These are phyloP conservation scores for Panicum virgatum DNA, from an alignment of 202 grass and related monocot genomes.

Conservation along the genomic window DNA sequence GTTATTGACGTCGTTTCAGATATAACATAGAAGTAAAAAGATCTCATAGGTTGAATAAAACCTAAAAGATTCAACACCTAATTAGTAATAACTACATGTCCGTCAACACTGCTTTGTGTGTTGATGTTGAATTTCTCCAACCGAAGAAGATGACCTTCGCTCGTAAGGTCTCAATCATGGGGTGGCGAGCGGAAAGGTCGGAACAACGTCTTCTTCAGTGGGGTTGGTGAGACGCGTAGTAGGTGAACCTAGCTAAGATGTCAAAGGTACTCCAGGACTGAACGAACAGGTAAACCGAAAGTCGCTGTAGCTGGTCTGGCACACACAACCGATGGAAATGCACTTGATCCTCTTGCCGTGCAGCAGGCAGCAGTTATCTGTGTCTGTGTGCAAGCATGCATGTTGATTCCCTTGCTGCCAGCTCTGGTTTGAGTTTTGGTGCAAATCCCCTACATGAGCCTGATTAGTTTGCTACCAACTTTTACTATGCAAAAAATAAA, in stretches of 20 bases:
- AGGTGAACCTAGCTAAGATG: constrained; percentile 24
- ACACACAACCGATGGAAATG: not conserved
- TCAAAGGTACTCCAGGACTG: constrained; percentile 13
- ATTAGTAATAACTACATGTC: not conserved
- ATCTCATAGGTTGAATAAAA: not conserved
- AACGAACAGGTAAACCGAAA: not conserved
- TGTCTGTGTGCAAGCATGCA: not conserved
- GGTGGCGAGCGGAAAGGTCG: constrained; percentile 8
- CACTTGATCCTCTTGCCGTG: not conserved
- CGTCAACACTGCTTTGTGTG: no score
- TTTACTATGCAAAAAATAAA: no score
- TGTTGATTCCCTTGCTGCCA: not conserved
- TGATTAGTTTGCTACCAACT: no score
- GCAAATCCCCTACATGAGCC: not conserved
- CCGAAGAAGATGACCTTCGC: no score
- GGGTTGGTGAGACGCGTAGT: constrained; percentile 18
- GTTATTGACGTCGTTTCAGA: no score
- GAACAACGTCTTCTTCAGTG: constrained; percentile 18
- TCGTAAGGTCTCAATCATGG: not conserved
- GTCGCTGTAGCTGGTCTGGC: not conserved
- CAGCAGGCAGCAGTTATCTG: no score
- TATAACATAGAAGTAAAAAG: not conserved
- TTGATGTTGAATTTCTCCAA: no score
- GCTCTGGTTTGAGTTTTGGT: not conserved
- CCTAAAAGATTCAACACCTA: not conserved